Percentiles rank a stretch among this genome's conserved stretches.
phyloP scores from a whole-genome alignment of 1,284 basidiomycete species.

The Pseudozyma pruni region DNA sequence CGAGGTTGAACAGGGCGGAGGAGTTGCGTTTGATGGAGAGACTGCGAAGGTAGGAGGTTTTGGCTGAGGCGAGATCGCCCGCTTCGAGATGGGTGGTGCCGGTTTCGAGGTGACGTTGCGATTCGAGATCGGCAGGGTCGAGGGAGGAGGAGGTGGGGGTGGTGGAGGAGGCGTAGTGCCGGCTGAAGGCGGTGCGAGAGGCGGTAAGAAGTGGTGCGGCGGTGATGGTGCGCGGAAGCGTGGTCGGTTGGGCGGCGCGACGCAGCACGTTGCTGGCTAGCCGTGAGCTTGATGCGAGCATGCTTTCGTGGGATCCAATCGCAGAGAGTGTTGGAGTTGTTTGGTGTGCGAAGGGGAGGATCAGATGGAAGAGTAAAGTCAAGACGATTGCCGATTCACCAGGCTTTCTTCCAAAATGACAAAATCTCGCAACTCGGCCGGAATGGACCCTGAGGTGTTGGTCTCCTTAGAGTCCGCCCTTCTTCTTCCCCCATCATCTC shows the following conservation, averaged over 20 bases:
- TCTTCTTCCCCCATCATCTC: not conserved
- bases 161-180: constrained; percentile 79
- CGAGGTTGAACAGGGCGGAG: constrained; percentile 86
- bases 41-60: constrained; percentile 81
- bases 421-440: constrained; percentile 6
- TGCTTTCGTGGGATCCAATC: too few species aligned
- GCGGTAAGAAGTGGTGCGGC: not conserved
- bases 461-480: too few species aligned
- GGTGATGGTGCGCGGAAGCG: constrained; percentile 5
- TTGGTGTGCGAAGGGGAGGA: not conserved
- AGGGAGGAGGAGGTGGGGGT: constrained; percentile 80
- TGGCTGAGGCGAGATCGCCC: constrained; percentile 85
- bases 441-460: constrained; percentile 2
- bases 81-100: constrained; percentile 89
- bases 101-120: constrained; percentile 82
- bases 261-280: constrained; percentile 6
- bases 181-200: not conserved
- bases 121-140: constrained; percentile 85
- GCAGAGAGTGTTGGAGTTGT: not conserved
- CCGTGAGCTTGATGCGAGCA: constrained; percentile 31
- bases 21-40: constrained; percentile 82
- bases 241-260: not conserved
- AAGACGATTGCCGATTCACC: constrained; percentile 3
- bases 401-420: constrained; percentile 4
- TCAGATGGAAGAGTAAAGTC: not conserved